Conservation (phyloP, 306 rosid species). For the Morella rubra region DNA sequence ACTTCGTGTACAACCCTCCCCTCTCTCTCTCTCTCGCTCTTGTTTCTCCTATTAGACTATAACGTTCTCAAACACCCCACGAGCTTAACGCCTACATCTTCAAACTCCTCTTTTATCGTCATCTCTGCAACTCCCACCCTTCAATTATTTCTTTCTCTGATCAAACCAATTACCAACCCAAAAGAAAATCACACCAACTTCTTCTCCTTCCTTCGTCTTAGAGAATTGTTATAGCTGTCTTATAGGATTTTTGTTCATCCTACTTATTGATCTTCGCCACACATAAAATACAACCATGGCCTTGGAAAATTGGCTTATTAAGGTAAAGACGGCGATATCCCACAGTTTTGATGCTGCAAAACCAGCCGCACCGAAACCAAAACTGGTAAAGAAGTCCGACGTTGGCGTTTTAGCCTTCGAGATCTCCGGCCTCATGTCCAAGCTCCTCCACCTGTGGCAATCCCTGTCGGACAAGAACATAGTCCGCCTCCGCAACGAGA, state of each 20-base stretch:
- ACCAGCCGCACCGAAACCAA: conserved; percentile 28
- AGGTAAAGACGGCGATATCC: conserved; percentile 68
- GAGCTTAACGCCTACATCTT: conserved; percentile 33
- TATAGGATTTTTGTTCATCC: no score
- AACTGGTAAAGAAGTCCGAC: conserved; percentile 40
- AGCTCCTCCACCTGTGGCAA: conserved; percentile 85
- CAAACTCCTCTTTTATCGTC: conserved; percentile 16
- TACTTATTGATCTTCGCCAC: neutral
- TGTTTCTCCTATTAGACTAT: conserved; percentile 29
- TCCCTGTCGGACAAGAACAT: conserved; percentile 69
- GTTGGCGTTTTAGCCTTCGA: conserved; percentile 83
- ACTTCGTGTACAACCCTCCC: conserved; percentile 16
- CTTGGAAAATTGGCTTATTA: conserved; percentile 68
- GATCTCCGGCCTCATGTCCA: conserved; percentile 80
- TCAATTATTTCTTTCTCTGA: conserved; percentile 14
- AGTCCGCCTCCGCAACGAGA: conserved; percentile 63
- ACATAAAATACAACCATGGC: conserved; percentile 48
- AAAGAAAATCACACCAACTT: conserved; percentile 10
- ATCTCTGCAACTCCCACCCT: conserved; percentile 7
- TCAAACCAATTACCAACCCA: conserved; percentile 13
- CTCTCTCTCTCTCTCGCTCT: conserved; percentile 23
- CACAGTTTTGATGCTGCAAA: conserved; percentile 47
- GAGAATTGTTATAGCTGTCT: no score
- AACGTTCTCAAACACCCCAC: conserved; percentile 43
- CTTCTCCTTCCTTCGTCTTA: neutral